Percentiles rank a stretch among this genome's conserved stretches.
phyloP scores from a whole-genome alignment of 345 rosid genomes.

The Brassica napus region Da-Ae NC_063452.1:62550001-62550500 shows the following conservation, averaged over 20 bases:
- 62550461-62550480: neutral
- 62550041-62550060: no score
- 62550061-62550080: no score
- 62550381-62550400: constrained; percentile 11
- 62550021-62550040: neutral
- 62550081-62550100: neutral
- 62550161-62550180: neutral
- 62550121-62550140: neutral
- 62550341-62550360: neutral
- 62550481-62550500: constrained; percentile 11
- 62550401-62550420: constrained; percentile 1
- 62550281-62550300: neutral
- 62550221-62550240: neutral
- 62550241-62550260: neutral
- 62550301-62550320: constrained; percentile 21
- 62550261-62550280: constrained; percentile 7
- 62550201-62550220: neutral
- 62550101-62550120: constrained; percentile 2
- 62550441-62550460: constrained; percentile 4
- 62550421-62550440: constrained; percentile 9
- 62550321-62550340: neutral
- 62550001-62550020: constrained; percentile 3
- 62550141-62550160: neutral
- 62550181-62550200: neutral
- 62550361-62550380: constrained; percentile 4